phyloP scores from a whole-genome alignment of 768 basidiomycete species.

The Fomitopsis pulvina region DNA sequence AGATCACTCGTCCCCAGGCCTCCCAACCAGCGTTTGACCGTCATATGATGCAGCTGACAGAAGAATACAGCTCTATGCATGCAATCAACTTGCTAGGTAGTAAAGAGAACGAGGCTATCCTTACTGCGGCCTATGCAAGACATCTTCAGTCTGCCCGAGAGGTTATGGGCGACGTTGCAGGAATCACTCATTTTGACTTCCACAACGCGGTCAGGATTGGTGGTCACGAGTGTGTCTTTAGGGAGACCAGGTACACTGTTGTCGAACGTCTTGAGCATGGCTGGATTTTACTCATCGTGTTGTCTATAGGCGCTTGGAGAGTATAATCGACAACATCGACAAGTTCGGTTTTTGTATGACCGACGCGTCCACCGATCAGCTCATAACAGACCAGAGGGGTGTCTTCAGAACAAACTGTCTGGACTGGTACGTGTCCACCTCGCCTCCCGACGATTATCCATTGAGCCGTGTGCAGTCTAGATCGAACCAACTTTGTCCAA shows the following conservation, averaged over 20 bases:
- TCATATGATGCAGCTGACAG: slow-evolving; percentile 81
- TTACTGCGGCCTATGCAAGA: slow-evolving; percentile 77
- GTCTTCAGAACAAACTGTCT: slow-evolving; percentile 93
- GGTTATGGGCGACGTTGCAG: slow-evolving; percentile 59
- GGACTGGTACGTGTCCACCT: slow-evolving; percentile 58
- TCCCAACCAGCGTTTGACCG: slow-evolving; percentile 97
- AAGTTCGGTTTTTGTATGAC: slow-evolving; percentile 83
- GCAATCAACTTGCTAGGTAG: slow-evolving; percentile 88
- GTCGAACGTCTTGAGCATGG: not conserved
- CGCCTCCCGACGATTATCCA: not conserved
- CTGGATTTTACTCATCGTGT: not conserved
- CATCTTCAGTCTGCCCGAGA: slow-evolving; percentile 66
- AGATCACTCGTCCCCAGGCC: slow-evolving; percentile 91
- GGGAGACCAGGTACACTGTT: slow-evolving; percentile 54
- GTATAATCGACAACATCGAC: slow-evolving; percentile 59
- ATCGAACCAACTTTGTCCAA: slow-evolving; percentile 96
- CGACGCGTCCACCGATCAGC: slow-evolving; percentile 54
- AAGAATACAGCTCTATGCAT: slow-evolving; percentile 81
- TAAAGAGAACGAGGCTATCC: slow-evolving; percentile 85
- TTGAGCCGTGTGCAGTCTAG: slow-evolving; percentile 50
- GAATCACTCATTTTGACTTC: slow-evolving; percentile 91
- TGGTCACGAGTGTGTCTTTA: slow-evolving; percentile 82
- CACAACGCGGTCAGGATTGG: slow-evolving; percentile 73
- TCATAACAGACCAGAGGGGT: slow-evolving; percentile 86
- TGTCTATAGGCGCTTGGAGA: slow-evolving; percentile 47